These are phyloP conservation scores for Ustilago xerochloae DNA, from an alignment of 1,284 basidiomycete species.

Conservation along the genomic window DNA sequence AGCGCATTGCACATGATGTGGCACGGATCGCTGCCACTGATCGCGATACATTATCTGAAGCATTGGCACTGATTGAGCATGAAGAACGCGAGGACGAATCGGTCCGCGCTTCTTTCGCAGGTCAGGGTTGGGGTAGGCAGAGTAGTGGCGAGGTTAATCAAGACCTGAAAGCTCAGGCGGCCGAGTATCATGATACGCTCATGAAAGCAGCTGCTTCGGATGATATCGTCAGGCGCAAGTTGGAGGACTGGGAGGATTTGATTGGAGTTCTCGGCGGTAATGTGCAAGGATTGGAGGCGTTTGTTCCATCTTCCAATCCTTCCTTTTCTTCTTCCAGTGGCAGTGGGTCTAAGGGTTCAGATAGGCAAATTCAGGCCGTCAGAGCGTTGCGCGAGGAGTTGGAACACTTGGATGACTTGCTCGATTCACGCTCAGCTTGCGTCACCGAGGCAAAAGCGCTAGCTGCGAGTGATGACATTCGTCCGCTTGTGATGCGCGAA, in stretches of 20 bases:
- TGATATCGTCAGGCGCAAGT: conserved; percentile 71
- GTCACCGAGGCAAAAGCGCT: conserved; percentile 77
- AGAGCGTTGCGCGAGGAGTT: conserved; percentile 80
- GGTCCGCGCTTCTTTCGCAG: conserved; percentile 72
- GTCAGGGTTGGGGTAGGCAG: conserved; percentile 65
- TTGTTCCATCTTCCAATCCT: conserved; percentile 30
- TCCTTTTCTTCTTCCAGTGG: conserved; percentile 15
- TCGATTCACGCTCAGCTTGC: conserved; percentile 71
- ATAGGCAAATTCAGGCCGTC: conserved; percentile 56
- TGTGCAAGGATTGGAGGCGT: conserved; percentile 31
- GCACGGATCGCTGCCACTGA: conserved; percentile 77
- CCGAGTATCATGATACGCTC: conserved; percentile 52
- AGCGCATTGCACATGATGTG: conserved; percentile 79
- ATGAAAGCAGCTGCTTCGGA: conserved; percentile 56
- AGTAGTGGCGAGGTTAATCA: conserved; percentile 73
- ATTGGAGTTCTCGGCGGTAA: conserved; percentile 31
- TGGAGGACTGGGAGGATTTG: conserved; percentile 45
- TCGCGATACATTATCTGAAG: conserved; percentile 77
- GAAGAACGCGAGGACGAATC: conserved; percentile 88
- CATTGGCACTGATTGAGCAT: conserved; percentile 85
- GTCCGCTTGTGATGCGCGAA: conserved; percentile 76
- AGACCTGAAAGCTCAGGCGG: conserved; percentile 45
- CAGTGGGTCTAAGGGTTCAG: conserved; percentile 2
- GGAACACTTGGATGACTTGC: conserved; percentile 83
- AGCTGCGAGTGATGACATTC: conserved; percentile 80